Base-by-base conservation (phyloP, 768 basidiomycete genomes). In the Kwoniella mangroviensis region DNA sequence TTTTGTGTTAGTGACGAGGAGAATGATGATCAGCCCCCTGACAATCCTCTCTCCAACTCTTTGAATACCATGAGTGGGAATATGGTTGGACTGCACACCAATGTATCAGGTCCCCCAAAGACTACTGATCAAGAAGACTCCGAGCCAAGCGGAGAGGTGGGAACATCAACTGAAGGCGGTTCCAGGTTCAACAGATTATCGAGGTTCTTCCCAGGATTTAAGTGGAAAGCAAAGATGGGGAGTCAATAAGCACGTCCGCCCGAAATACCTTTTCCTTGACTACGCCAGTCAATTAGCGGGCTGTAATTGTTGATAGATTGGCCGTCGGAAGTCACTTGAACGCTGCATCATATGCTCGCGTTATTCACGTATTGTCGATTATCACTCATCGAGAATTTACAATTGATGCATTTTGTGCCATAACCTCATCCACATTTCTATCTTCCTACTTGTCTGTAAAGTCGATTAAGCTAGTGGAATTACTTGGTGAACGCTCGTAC, bases 401-500 rank as follows among this genome's bases (percentile, higher is more conserved):
- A 49, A 49, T 15, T 49, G 45, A 49, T 49, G 45, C 45, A 49
- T 49, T 49, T 13, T 49, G 12, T 19, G 12, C 45, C 45, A 19
- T 49, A 49, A 15, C 45, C 45, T 49, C 12, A 19, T 49, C 45
- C 45, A 49, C 12, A 49, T 49, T 10, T 15, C 34, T 34, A 34
- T 34, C 34, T 34, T 34, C 3, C 34, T 34, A 34, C 34, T 4
- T 34, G 1, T 4, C 34, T 34, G 34, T 34, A 34, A 34, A 34
- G 34, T 34, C 34, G 34, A 34, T 34, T 5, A 34, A 34, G 34
- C 4, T 51, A 54, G 21, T 24, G 3, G 24, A 17, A n/a, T 63
- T 80, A 94, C 84, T 93, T 94, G 74, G 92, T 90, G 84, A 96
- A 93, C 56, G 89, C 89, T 72, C 92, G 90, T 83, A 96, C 92